These are phyloP conservation scores for Clitopilus hobsonii DNA, from an alignment of 768 basidiomycete genomes.

Conservation along the genomic window DNA sequence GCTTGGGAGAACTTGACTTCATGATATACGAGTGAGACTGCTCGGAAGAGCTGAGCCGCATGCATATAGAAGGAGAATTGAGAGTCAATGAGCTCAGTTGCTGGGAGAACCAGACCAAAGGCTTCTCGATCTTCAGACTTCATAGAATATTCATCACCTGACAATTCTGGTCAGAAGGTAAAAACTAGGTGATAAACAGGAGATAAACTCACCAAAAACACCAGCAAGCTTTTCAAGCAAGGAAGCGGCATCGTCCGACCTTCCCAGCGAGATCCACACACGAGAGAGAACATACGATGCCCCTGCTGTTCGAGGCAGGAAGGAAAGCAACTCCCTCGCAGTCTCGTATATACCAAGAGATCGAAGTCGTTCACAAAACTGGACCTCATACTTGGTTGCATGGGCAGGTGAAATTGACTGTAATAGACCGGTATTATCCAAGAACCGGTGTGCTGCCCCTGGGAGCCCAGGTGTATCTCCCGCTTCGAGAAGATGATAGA, in stretches of 20 bases:
- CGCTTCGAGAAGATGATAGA: conserved; percentile 58
- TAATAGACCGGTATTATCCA: conserved; percentile 63
- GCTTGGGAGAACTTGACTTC: conserved; percentile 75
- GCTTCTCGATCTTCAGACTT: conserved; percentile 61
- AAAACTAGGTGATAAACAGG: conserved; percentile 3
- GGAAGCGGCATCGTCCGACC: conserved; percentile 67
- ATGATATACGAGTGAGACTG: conserved; percentile 44
- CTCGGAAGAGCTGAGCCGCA: conserved; percentile 69
- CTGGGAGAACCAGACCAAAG: conserved; percentile 57
- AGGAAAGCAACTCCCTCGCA: conserved; percentile 62
- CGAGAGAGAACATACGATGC: conserved; percentile 70
- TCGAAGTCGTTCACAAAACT: conserved; percentile 69
- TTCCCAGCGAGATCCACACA: conserved; percentile 60
- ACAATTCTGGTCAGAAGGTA: conserved; percentile 6
- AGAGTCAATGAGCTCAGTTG: conserved; percentile 49
- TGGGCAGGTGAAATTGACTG: conserved; percentile 65
- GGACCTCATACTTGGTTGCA: conserved; percentile 63
- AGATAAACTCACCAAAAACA: conserved; percentile 56
- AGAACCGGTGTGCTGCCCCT: conserved; percentile 62
- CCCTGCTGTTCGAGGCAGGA: conserved; percentile 77
- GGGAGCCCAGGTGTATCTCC: conserved; percentile 46
- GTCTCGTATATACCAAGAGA: conserved; percentile 56
- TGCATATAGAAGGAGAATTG: conserved; percentile 77
- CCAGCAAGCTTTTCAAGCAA: conserved; percentile 73
- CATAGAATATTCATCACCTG: conserved; percentile 46